Evolutionary conservation across 306 rosid species (phyloP).

Genomic region (Pyrus betulifolia): DNA sequence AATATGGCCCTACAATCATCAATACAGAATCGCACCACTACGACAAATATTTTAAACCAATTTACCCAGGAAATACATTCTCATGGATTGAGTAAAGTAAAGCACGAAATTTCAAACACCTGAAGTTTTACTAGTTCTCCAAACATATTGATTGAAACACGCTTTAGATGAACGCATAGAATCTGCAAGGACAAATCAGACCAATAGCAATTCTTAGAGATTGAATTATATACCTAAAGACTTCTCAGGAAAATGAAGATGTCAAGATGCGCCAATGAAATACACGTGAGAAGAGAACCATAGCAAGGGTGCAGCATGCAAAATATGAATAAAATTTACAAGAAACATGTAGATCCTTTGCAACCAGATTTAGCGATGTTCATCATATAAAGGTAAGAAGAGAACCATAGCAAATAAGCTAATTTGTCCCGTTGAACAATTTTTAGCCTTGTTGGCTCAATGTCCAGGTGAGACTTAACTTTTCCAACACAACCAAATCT

Average conservation of each 20-base stretch:
- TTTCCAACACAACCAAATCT: not conserved
- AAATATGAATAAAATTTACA: not conserved
- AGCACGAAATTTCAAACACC: slow-evolving; percentile 37
- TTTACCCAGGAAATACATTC: not conserved
- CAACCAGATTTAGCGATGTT: not conserved
- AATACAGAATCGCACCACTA: not conserved
- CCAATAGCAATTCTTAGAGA: not conserved
- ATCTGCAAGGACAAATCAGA: slow-evolving; percentile 45
- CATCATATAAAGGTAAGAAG: not conserved
- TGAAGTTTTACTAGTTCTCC: slow-evolving; percentile 66
- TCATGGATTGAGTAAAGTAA: slow-evolving; percentile 9
- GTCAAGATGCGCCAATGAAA: not conserved
- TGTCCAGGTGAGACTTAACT: not conserved
- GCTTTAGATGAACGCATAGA: slow-evolving; percentile 77
- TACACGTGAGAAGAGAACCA: not conserved
- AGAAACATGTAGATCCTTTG: not conserved
- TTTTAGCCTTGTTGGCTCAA: not conserved
- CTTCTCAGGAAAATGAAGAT: not conserved
- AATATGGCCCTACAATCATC: slow-evolving; percentile 62
- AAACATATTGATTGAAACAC: slow-evolving; percentile 46
- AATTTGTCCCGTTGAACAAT: not conserved
- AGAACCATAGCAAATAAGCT: not conserved
- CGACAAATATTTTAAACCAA: not conserved
- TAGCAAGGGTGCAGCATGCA: not conserved
- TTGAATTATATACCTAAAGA: not conserved